Conservation (phyloP, 2,329 filamentous ascomycete species). For the Epichloe amarillans region DNA sequence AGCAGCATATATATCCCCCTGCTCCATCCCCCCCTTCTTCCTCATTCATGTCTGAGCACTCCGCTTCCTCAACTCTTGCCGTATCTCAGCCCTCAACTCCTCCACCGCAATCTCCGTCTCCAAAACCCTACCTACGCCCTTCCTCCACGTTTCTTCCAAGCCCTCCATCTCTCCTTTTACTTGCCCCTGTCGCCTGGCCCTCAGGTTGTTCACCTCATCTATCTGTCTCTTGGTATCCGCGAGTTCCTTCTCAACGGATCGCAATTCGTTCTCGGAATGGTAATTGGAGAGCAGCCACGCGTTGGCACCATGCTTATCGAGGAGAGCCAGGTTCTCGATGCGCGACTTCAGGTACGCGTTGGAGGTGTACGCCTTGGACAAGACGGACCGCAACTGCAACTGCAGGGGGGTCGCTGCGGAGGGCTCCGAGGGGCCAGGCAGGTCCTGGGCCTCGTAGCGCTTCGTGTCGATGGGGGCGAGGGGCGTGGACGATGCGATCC, state of each 20-base stretch:
- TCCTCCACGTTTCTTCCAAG: conserved; percentile 68
- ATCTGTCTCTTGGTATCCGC: conserved; percentile 52
- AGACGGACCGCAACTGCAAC: conserved; percentile 55
- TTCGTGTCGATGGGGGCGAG: conserved; percentile 52
- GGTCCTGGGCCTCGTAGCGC: conserved; percentile 68
- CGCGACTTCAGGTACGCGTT: conserved; percentile 40
- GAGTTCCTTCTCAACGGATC: conserved; percentile 60
- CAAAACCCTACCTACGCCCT: conserved; percentile 62
- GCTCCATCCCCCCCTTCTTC: too few relatives aligned
- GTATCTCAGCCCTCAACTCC: conserved; percentile 50
- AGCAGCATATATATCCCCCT: too few relatives aligned
- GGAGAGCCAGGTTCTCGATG: conserved; percentile 48
- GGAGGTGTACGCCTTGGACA: conserved; percentile 39
- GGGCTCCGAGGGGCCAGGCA: conserved; percentile 18
- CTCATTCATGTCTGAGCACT: neutral
- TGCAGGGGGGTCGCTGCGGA: conserved; percentile 24
- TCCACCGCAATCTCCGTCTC: conserved; percentile 82
- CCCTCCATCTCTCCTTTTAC: conserved; percentile 59
- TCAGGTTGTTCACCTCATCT: conserved; percentile 57
- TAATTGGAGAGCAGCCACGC: conserved; percentile 83
- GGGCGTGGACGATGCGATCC: conserved; percentile 36
- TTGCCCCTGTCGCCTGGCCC: conserved; percentile 57
- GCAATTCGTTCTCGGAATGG: conserved; percentile 55
- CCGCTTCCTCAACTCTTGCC: conserved; percentile 42
- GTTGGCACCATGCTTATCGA: conserved; percentile 75